phyloP scores from a whole-genome alignment of 129 eudicot species.

The Flaveria trinervia region DNA sequence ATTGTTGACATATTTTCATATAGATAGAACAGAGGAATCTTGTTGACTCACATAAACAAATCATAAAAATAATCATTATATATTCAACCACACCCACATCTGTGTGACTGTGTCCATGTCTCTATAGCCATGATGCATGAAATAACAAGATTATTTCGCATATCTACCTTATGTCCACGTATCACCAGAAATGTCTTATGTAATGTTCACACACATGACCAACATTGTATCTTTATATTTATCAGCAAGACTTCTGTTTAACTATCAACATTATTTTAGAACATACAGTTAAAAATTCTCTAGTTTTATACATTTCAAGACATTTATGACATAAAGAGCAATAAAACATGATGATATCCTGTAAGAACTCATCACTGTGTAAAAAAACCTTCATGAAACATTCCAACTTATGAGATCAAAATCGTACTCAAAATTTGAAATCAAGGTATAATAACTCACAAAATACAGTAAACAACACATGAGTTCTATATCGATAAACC shows the following conservation, averaged over 20 bases:
- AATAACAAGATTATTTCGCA: neutral
- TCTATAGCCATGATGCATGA: neutral
- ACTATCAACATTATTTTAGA: neutral
- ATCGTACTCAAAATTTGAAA: neutral
- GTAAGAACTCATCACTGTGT: too few relatives aligned
- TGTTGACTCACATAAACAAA: neutral
- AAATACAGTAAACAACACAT: neutral
- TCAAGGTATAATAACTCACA: neutral
- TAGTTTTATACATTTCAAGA: too few relatives aligned
- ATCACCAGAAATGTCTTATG: too few relatives aligned
- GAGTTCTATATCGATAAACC: conserved; percentile 3
- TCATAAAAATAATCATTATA: neutral
- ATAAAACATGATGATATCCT: neutral
- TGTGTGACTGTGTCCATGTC: too few relatives aligned
- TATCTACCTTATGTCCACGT: too few relatives aligned
- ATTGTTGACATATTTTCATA: neutral
- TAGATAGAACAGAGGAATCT: neutral
- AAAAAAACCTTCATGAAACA: too few relatives aligned
- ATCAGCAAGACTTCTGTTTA: neutral
- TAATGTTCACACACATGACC: neutral
- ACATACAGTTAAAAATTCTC: too few relatives aligned
- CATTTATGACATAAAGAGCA: neutral
- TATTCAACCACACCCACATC: neutral
- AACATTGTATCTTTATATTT: neutral
- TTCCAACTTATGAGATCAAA: neutral